Evolutionary conservation across 192 early-diverging fungal species (phyloP), one percentile per base, ranked within the genome.

Genomic region (Backusella westeae): DNA sequence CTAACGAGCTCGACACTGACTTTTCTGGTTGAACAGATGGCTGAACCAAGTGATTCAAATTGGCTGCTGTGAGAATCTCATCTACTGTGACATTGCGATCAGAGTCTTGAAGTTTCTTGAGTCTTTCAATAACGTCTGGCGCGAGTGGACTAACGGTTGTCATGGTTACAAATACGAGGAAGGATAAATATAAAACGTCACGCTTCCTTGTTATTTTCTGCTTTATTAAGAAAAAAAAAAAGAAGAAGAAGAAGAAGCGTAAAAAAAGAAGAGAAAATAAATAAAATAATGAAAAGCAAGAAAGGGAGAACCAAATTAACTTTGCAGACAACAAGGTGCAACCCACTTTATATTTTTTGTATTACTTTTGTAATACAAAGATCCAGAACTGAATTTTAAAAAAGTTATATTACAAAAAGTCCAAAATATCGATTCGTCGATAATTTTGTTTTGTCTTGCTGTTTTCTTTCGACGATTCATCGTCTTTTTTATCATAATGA

Each of bases 61-160:
- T 78, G 10, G 77, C 77, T 29, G 77, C 77, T 46, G 42, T 41
- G 17, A 78, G 71, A 29, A 78, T 73, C 66, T 78, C 77, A 73
- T 78, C 63, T 4, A 78, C 77, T 26, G 70, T 66, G n/a, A 78
- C 77, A 52, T 71, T 71, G 23, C 71, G 53, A 68, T 73, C 63
- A 56, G 70, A 63, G 12, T 78, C 26, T 44, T 78, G 77, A 26
- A 78, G 77, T 21, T 59, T 23, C 21, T 46, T 71, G 34, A 78
- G 71, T 36, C 65, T 38, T 6, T 72, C 38, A 36, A 78, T 41
- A n/a, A 78, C 77, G 19, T 72, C 71, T 12, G 77, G 77, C 34
- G 77, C 71, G 29, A 78, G 46, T 26, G 75, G 36, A 29, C 26
- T n/a, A 8, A 68, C 21, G 8, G 53, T 46, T 66, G 52, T 21